These are phyloP conservation scores for Colletotrichum camelliae DNA, from an alignment of 2,329 filamentous ascomycete species.

Conservation along the genomic window DNA sequence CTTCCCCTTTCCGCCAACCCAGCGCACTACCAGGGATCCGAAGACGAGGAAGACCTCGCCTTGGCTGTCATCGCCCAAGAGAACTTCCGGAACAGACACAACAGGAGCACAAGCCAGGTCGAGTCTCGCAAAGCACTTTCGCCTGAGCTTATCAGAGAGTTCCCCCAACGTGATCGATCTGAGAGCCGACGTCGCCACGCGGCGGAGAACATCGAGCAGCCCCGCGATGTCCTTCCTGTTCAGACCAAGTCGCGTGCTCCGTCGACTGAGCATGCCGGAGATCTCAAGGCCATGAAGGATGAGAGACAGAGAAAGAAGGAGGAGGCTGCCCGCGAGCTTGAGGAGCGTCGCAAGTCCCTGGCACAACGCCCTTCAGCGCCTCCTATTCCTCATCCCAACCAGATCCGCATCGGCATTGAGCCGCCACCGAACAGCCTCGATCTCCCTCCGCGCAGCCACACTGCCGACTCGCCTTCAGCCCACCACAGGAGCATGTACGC, in stretches of 20 bases:
- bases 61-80: slow-evolving; percentile 60
- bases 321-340: slow-evolving; percentile 81
- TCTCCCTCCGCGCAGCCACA: slow-evolving; percentile 64
- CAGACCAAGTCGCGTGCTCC: slow-evolving; percentile 37
- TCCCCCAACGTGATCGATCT: slow-evolving; percentile 40
- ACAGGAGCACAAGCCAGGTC: slow-evolving; percentile 54
- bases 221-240: slow-evolving; percentile 32
- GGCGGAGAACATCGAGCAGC: slow-evolving; percentile 32
- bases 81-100: slow-evolving; percentile 60
- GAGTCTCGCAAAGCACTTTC: slow-evolving; percentile 38
- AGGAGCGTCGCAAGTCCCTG: slow-evolving; percentile 84
- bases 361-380: slow-evolving; percentile 82
- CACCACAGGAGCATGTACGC: slow-evolving; percentile 51
- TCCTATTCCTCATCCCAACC: slow-evolving; percentile 76
- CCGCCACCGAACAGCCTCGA: slow-evolving; percentile 42
- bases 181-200: slow-evolving; percentile 41
- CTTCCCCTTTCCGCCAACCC: slow-evolving; percentile 72
- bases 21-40: slow-evolving; percentile 58
- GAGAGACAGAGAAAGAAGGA: slow-evolving; percentile 74
- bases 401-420: slow-evolving; percentile 41
- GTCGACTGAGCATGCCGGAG: slow-evolving; percentile 55
- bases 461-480: slow-evolving; percentile 60
- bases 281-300: slow-evolving; percentile 60
- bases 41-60: slow-evolving; percentile 69
- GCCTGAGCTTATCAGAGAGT: slow-evolving; percentile 33